Conservation (phyloP, 2,329 filamentous ascomycete genomes). For the Xylariaceae sp. region DNA sequence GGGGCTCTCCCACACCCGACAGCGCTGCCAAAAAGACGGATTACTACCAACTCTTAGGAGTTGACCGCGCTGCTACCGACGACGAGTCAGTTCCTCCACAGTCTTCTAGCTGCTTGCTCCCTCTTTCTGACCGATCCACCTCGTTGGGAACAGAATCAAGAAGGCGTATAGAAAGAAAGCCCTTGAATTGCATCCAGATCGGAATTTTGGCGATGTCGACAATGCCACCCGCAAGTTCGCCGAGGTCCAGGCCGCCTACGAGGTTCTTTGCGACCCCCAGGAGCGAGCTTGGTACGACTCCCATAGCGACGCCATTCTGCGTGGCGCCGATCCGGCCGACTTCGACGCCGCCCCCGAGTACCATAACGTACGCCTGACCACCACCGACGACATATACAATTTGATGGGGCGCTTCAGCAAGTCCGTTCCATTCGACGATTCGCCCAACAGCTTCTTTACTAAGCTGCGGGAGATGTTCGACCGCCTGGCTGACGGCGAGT, state of each 20-base stretch:
- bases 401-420: constrained; percentile 78
- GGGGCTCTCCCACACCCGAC: constrained; percentile 30
- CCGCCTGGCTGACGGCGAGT: constrained; percentile 75
- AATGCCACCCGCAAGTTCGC: constrained; percentile 81
- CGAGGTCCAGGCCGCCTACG: constrained; percentile 88
- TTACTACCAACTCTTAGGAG: constrained; percentile 79
- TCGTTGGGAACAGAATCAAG: constrained; percentile 64
- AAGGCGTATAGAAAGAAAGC: constrained; percentile 89
- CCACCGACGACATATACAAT: constrained; percentile 70
- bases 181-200: constrained; percentile 89
- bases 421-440: constrained; percentile 74
- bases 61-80: constrained; percentile 69
- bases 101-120: background rate
- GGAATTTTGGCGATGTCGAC: constrained; percentile 83
- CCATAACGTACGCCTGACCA: constrained; percentile 70
- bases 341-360: constrained; percentile 53
- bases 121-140: constrained; percentile 1
- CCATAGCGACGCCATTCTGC: constrained; percentile 79
- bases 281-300: constrained; percentile 98
- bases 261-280: constrained; percentile 92
- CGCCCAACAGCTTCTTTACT: constrained; percentile 78
- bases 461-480: constrained; percentile 73
- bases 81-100: constrained; percentile 60
- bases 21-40: constrained; percentile 55
- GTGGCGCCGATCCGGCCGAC: constrained; percentile 54